A percentile compares a stretch with the other conserved stretches of the same genome.
Evolutionary conservation across 495 filamentous ascomycete species (phyloP).

Genomic region (Bathelium albidoporum): DNA sequence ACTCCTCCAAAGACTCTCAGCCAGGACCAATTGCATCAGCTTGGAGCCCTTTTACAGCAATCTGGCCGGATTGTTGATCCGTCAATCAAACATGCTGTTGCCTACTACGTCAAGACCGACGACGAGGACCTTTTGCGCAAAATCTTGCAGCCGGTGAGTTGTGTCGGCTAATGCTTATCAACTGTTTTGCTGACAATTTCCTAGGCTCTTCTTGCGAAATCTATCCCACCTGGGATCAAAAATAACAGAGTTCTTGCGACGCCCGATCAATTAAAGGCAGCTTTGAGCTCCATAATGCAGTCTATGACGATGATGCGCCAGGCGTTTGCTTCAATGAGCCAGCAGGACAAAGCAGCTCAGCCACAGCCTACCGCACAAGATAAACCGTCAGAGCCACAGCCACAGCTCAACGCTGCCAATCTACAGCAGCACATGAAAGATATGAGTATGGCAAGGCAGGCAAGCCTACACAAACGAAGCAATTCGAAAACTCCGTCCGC

Average conservation of each 20-base stretch:
- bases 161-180: background rate
- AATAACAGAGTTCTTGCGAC: background rate
- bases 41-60: background rate
- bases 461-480: slow-evolving; percentile 14
- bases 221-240: background rate
- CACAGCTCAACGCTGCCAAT: slow-evolving; percentile 54
- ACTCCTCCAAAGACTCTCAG: background rate
- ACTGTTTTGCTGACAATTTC: background rate
- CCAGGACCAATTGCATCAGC: background rate
- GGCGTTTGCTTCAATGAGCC: background rate
- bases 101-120: background rate
- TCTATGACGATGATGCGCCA: background rate
- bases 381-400: slow-evolving; percentile 15
- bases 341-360: background rate
- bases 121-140: background rate
- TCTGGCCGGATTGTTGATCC: background rate
- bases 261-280: background rate
- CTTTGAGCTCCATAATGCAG: background rate
- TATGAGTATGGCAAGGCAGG: background rate
- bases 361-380: background rate
- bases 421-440: slow-evolving; percentile 26
- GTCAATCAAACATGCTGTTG: background rate
- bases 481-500: slow-evolving; percentile 42
- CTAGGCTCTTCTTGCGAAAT: background rate
- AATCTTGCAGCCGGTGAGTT: background rate